These are phyloP conservation scores for Dichomitus squalens DNA, from an alignment of 1,284 basidiomycete species.

Conservation along the genomic window DNA sequence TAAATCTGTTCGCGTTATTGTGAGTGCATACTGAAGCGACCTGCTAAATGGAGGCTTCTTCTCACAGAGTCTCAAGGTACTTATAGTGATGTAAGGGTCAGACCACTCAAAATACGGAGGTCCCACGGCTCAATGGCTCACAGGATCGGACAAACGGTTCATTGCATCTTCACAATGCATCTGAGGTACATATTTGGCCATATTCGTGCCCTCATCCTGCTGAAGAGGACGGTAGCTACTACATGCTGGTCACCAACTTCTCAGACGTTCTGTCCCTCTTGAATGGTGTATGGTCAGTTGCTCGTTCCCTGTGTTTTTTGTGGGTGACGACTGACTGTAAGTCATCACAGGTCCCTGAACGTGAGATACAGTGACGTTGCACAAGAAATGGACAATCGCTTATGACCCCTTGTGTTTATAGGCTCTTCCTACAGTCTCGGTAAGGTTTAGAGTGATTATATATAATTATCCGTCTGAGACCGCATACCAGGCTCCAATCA, in stretches of 20 bases:
- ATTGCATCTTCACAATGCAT: neutral
- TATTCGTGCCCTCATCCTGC: neutral
- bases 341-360: neutral
- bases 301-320: neutral
- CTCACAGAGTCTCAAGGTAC: neutral
- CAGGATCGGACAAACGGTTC: neutral
- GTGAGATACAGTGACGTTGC: neutral
- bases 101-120: no score
- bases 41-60: no score
- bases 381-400: no score
- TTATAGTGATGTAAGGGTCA: neutral
- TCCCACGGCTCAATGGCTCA: neutral
- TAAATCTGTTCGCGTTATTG: neutral
- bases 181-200: no score
- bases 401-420: neutral
- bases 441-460: neutral
- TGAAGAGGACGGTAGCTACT: neutral
- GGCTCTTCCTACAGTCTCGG: neutral
- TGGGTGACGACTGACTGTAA: neutral
- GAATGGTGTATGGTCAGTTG: neutral
- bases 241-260: neutral
- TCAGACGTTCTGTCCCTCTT: neutral
- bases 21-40: neutral
- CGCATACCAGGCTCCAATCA: neutral
- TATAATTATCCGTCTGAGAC: neutral